Conservation (phyloP, 2,329 filamentous ascomycete species). For the Pseudocercospora musae region DNA sequence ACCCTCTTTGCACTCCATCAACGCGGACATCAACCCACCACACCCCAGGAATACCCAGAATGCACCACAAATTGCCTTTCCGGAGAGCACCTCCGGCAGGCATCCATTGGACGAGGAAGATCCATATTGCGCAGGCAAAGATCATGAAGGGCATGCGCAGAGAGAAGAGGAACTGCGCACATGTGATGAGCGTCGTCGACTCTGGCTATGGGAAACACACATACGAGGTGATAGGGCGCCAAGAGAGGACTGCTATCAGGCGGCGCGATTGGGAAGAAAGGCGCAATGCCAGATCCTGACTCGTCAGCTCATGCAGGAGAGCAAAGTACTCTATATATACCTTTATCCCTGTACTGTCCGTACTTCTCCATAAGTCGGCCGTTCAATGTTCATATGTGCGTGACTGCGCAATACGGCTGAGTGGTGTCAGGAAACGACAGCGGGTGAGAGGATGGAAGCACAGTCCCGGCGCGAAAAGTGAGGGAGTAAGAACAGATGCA, state of each 20-base stretch:
- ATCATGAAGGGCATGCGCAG: conserved; percentile 78
- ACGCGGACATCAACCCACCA: conserved; percentile 99
- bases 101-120: conserved; percentile 60
- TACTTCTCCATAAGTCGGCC: conserved; percentile 79
- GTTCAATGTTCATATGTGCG: background rate
- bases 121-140: conserved; percentile 46
- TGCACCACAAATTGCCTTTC: conserved; percentile 82
- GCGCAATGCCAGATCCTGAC: conserved; percentile 88
- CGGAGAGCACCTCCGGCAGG: conserved; percentile 67
- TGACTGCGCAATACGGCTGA: background rate
- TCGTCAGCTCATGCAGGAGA: conserved; percentile 20
- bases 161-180: conserved; percentile 64
- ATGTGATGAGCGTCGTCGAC: background rate
- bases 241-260: conserved; percentile 62
- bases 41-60: conserved; percentile 84
- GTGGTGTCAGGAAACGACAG: background rate
- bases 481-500: background rate
- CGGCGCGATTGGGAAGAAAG: conserved; percentile 80
- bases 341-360: conserved; percentile 87
- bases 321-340: conserved; percentile 44
- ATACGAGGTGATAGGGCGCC: conserved; percentile 40
- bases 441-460: background rate
- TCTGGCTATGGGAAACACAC: background rate
- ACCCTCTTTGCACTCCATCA: conserved; percentile 91
- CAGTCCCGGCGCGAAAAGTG: background rate